Evolutionary conservation across 2,329 filamentous ascomycete genomes (phyloP), one percentile per base, ranked within the genome.

Genomic region (Sclerotinia sclerotiorum): DNA sequence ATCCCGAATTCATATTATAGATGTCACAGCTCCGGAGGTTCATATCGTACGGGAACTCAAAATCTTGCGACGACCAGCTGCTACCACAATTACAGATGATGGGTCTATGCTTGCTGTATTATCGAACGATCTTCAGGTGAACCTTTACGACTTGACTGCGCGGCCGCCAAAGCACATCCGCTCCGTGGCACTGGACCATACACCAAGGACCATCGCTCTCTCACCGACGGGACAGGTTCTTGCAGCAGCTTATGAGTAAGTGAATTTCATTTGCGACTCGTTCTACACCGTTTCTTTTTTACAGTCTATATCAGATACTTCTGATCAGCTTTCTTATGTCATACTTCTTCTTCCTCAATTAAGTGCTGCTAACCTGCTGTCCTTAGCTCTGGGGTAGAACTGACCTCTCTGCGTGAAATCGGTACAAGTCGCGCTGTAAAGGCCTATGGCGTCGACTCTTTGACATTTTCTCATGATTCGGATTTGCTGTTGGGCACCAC

Each of bases 181-280:
- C 75, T 90, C 90, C 44, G 84, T 97, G 68, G 85, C 90, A 57
- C 83, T 97, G 70, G 91, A 94, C 74, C 89, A 95, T 77, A 86
- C 87, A 67, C 92, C 93, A 11, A 87, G 89, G 67, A 88, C 92
- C 19, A 90, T 97, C 72, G 89, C 91, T 21, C 81, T 97, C 42
- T 94, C 93, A 0, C 92, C 93, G 1, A 91, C 90, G 71, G 92
- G 92, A 32, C 88, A 89, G 55, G 91, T 97, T 19, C 80, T 97
- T 57, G 93, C 93, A 32, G 90, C 92, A 21, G 93, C 93, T 10
- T 96, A 94, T 78, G 88, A 93, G 75, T 91, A 39, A 67, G 65
- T 67, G 19, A 17, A 42, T 52, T 67, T 42, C 42, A 19, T 52
- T 42, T 29, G 19, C n/a, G 6, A 17, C 21, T 42, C 11, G 39